Evolutionary conservation across 2,329 filamentous ascomycete species (phyloP), one percentile per base, ranked within the genome.

Genomic region (Apiospora marii): DNA sequence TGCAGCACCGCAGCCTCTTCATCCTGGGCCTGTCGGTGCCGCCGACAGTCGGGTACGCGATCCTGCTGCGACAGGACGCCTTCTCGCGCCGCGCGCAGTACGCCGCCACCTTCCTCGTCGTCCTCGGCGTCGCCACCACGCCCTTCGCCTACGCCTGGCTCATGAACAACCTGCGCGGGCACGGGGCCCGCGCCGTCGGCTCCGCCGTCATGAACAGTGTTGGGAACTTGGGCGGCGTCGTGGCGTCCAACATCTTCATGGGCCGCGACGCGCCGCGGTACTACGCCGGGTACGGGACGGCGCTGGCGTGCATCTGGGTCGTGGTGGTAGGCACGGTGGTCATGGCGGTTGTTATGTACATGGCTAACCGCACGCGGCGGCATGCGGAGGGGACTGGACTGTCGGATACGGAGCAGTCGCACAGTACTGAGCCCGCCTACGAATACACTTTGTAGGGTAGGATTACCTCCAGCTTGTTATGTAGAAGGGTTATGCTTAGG

Each of bases 171-270:
- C 73, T 81, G 19, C 75, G 75, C 2, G 72, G 73, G 2, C 73
- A 75, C 14, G 80, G 79, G 69, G 78, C 80, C 71, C 75, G 79
- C 13, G 75, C 78, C n/a, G 73, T 81, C 22, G 76, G 75, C 22
- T 70, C 78, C 14, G 80, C 79, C 19, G 74, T 80, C 67, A 76
- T 80, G 69, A 74, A 81, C 41, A 78, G 76, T 8, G 71, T 79
- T 10, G 80, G 80, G 19, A 81, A 81, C 48, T 70, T 76, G 19
- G 80, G 80, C n/a, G 83, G 84, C 6, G 80, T 85, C 22, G 77
- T 85, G 8, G 84, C 84, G 0, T 81, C 79, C 27, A 83, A 81
- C 69, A 82, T 84, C 72, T 84, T 81, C 73, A 76, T 83, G 13
- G 82, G 82, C 14, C 72, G 72, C 13, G 82, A 83, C 70, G 74